Evolutionary conservation across 805 yeast genomes (phyloP).

Genomic region (Schwanniomyces pseudopolymorphus): DNA sequence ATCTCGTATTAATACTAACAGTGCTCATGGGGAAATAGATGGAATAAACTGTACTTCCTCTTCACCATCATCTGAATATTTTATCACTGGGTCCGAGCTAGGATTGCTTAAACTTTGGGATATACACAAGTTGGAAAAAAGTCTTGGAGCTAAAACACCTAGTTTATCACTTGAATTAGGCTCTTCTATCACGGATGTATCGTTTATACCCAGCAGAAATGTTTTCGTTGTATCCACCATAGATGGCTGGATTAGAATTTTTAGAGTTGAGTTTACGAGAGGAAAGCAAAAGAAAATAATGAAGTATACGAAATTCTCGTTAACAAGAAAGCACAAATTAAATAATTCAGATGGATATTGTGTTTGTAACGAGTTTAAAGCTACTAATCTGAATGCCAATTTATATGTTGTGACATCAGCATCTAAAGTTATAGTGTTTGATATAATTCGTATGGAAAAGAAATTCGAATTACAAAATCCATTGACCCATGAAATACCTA

Average conservation of each 20-base stretch:
- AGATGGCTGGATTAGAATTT: conserved; percentile 46
- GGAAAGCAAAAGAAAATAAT: conserved; percentile 31
- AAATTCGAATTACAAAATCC: conserved; percentile 50
- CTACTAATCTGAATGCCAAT: conserved; percentile 38
- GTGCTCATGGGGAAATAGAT: conserved; percentile 35
- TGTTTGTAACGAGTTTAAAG: conserved; percentile 41
- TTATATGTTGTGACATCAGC: conserved; percentile 54
- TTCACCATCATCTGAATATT: conserved; percentile 61
- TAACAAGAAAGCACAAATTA: conserved; percentile 44
- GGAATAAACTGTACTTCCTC: conserved; percentile 56
- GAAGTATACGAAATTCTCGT: conserved; percentile 23
- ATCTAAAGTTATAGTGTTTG: conserved; percentile 52
- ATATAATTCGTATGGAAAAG: conserved; percentile 55
- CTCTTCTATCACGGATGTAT: conserved; percentile 48
- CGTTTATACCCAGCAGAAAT: conserved; percentile 53
- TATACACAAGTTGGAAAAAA: conserved; percentile 58
- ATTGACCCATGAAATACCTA: conserved; percentile 62
- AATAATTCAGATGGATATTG: conserved; percentile 42
- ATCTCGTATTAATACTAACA: conserved; percentile 63
- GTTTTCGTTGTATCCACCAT: conserved; percentile 57
- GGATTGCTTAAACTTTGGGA: conserved; percentile 84
- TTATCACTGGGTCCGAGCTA: conserved; percentile 75
- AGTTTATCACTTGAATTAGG: conserved; percentile 47
- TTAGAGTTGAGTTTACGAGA: conserved; percentile 31
- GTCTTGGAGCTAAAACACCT: conserved; percentile 50